Conservation (phyloP, 139 green algal species). For the Micractinium conductrix region DNA sequence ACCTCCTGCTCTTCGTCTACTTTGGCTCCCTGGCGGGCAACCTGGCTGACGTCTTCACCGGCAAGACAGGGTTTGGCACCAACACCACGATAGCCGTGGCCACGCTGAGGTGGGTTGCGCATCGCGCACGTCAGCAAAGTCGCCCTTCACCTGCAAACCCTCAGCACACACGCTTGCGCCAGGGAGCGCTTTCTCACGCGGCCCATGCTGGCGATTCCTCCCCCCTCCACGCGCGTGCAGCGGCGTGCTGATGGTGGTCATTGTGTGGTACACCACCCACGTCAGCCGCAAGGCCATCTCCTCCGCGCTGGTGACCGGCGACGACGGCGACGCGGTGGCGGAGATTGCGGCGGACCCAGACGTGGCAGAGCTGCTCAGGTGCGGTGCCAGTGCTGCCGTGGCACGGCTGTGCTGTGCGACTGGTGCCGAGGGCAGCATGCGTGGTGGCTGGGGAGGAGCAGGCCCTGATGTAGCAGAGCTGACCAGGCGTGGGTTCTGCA, state of each 20-base stretch:
- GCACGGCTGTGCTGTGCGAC: background rate
- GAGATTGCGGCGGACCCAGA: constrained; percentile 42
- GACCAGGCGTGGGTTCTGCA: background rate
- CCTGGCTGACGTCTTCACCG: constrained; percentile 61
- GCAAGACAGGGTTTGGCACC: constrained; percentile 33
- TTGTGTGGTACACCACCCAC: constrained; percentile 63
- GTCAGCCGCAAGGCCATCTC: constrained; percentile 43
- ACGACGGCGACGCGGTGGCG: constrained; percentile 28
- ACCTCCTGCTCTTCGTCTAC: constrained; percentile 74
- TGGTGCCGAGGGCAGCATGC: background rate
- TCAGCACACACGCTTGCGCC: too few species aligned
- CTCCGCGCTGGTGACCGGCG: constrained; percentile 28
- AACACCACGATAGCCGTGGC: constrained; percentile 34
- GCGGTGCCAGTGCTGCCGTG: background rate
- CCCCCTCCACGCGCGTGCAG: background rate
- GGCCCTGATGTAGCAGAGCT: constrained; percentile 31
- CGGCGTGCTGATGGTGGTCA: constrained; percentile 44
- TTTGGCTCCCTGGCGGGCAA: constrained; percentile 70
- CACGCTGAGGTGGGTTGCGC: background rate
- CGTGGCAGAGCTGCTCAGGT: constrained; percentile 39
- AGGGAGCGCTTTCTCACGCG: too few species aligned
- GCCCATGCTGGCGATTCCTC: too few species aligned
- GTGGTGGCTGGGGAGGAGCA: background rate
- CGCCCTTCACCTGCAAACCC: too few species aligned
- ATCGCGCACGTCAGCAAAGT: too few species aligned